Base-by-base conservation (phyloP, 2,329 filamentous ascomycete genomes). In the Pseudocercospora eumusae region DNA sequence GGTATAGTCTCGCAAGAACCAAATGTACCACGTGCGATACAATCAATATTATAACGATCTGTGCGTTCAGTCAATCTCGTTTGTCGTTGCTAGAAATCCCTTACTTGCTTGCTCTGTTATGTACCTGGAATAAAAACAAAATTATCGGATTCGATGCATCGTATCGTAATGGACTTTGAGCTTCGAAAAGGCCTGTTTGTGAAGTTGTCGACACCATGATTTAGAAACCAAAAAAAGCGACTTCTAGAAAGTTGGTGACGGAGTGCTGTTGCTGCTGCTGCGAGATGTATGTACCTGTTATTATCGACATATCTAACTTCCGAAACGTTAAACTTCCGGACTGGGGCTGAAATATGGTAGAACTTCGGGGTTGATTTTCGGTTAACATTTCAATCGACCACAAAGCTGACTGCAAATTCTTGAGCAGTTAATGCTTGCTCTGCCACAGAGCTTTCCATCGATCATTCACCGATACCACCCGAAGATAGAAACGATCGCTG, bases 41-140 rank as follows among this genome's bases (percentile, higher is more conserved):
- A 7, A 45, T 45, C 25, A 60, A 27, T 5, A 60, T 60, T 1
- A 60, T 44, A n/a, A 60, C 36, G 2, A 11, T 11, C 7, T 1
- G 15, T 21, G n/a, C n/a, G n/a, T n/a, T n/a, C n/a, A n/a, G n/a
- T n/a, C n/a, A n/a, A n/a, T n/a, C n/a, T n/a, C n/a, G n/a, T n/a
- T n/a, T n/a, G n/a, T n/a, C n/a, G n/a, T n/a, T n/a, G n/a, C n/a
- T n/a, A n/a, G n/a, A n/a, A n/a, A n/a, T n/a, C n/a, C n/a, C n/a
- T n/a, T n/a, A n/a, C n/a, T n/a, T n/a, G n/a, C n/a, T n/a, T n/a
- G n/a, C n/a, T n/a, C n/a, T n/a, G n/a, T n/a, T n/a, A n/a, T n/a
- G n/a, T n/a, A n/a, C 58, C 23, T 60, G 58, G 40, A 60, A 60
- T 7, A 60, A 27, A 3, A 60, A 28, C 25, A 60, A 44, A 10